Conservation (phyloP, 306 rosid genomes). For the Betula pendula region DNA sequence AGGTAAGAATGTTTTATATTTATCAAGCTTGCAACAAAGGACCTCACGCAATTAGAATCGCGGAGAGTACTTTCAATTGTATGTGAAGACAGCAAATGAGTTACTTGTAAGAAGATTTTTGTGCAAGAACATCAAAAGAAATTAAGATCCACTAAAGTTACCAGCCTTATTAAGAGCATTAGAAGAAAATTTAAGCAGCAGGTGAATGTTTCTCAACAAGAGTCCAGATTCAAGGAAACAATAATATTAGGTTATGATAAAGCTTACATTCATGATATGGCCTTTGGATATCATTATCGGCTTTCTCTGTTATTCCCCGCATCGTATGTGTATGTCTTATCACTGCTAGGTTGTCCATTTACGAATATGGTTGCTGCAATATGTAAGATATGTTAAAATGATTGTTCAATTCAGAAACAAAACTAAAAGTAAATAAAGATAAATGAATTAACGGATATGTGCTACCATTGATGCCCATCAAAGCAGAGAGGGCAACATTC, state of each 20-base stretch:
- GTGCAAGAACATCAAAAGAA: slow-evolving; percentile 14
- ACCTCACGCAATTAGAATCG: slow-evolving; percentile 78
- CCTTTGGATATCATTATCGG: slow-evolving; percentile 9
- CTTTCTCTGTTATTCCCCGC: slow-evolving; percentile 19
- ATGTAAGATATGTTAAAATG: slow-evolving; percentile 9
- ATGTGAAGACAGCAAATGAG: slow-evolving; percentile 40
- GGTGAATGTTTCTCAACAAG: slow-evolving; percentile 39
- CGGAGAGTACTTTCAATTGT: slow-evolving; percentile 90
- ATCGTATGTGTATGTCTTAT: slow-evolving; percentile 95
- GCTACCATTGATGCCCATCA: slow-evolving; percentile 92
- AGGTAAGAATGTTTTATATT: slow-evolving; percentile 12
- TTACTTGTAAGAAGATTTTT: slow-evolving; percentile 4
- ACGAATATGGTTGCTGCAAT: slow-evolving; percentile 96
- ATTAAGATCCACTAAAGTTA: slow-evolving; percentile 33
- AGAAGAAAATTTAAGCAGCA: slow-evolving; percentile 22
- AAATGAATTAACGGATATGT: slow-evolving; percentile 14
- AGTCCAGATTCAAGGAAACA: neutral
- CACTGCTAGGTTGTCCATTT: slow-evolving; percentile 98
- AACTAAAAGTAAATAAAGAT: neutral
- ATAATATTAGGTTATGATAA: neutral
- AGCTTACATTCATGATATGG: slow-evolving; percentile 88
- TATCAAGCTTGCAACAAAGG: slow-evolving; percentile 98
- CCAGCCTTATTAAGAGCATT: slow-evolving; percentile 68
- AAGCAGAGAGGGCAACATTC: slow-evolving; percentile 82
- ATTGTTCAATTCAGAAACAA: slow-evolving; percentile 9